Percentiles rank a stretch among this genome's conserved stretches.
Conservation (phyloP, 768 basidiomycete genomes). For the Rhodotorula taiwanensis region DNA sequence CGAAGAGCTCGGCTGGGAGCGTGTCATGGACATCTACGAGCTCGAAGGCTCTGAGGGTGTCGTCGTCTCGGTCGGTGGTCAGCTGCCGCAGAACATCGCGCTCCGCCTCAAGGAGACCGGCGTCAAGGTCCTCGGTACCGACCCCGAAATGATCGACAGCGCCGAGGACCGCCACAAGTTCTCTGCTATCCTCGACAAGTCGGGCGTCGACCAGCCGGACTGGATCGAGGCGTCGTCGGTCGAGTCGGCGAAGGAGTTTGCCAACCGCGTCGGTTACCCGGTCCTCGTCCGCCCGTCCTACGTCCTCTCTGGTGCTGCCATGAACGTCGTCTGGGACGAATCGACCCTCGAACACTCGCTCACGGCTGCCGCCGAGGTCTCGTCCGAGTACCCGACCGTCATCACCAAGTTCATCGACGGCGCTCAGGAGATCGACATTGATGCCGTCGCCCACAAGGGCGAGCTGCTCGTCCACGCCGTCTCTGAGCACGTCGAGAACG, state of each 20-base stretch:
- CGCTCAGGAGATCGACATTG: slow-evolving; percentile 96
- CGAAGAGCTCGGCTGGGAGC: slow-evolving; percentile 93
- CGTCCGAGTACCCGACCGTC: slow-evolving; percentile 94
- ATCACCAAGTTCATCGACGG: slow-evolving; percentile 98
- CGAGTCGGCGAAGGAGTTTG: slow-evolving; percentile 85
- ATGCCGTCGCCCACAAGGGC: slow-evolving; percentile 91
- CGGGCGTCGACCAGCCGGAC: slow-evolving; percentile 93
- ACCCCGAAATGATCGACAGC: slow-evolving; percentile 87
- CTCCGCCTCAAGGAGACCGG: slow-evolving; percentile 83
- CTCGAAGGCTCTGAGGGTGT: slow-evolving; percentile 86
- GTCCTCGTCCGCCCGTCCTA: slow-evolving; percentile 98
- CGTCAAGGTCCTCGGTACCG: slow-evolving; percentile 91
- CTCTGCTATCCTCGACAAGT: slow-evolving; percentile 87
- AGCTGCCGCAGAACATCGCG: slow-evolving; percentile 97
- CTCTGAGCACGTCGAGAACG: slow-evolving; percentile 97
- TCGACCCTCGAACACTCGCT: slow-evolving; percentile 81
- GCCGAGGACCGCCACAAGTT: slow-evolving; percentile 99
- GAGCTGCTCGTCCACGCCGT: slow-evolving; percentile 88
- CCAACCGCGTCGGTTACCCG: slow-evolving; percentile 81
- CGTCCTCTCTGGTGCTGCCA: slow-evolving; percentile 95
- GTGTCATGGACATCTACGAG: slow-evolving; percentile 99
- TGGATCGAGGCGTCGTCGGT: slow-evolving; percentile 88
- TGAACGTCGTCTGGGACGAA: slow-evolving; percentile 95
- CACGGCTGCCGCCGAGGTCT: slow-evolving; percentile 92
- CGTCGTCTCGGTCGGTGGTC: slow-evolving; percentile 93